Percentiles rank a stretch among this genome's conserved stretches.
Evolutionary conservation across 805 yeast genomes (phyloP).

Genomic region (Suhomyces canberraensis): DNA sequence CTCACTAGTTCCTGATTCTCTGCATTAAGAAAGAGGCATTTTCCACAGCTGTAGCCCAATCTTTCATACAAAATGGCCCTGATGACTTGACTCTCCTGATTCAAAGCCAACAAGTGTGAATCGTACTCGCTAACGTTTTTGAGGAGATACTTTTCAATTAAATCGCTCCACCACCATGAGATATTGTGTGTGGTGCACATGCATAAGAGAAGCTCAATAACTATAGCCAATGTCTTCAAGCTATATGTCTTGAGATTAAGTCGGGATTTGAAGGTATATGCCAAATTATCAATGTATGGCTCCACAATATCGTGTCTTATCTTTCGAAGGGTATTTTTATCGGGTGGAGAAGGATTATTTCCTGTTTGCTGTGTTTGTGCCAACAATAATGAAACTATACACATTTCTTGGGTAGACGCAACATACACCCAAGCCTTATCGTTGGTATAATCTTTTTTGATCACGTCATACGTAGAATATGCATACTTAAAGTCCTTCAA

Average conservation of each 20-base stretch:
- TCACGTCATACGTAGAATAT: constrained; percentile 74
- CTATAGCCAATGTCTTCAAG: constrained; percentile 60
- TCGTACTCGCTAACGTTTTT: constrained; percentile 45
- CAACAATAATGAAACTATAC: constrained; percentile 68
- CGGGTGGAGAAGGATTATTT: constrained; percentile 36
- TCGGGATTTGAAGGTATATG: constrained; percentile 72
- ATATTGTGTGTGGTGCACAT: constrained; percentile 39
- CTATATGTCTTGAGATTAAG: constrained; percentile 68
- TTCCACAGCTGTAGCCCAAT: constrained; percentile 47
- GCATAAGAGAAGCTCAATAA: constrained; percentile 66
- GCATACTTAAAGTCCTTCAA: constrained; percentile 86
- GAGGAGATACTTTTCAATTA: constrained; percentile 43
- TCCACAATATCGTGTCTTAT: constrained; percentile 52
- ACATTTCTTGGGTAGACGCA: constrained; percentile 88
- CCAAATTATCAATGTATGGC: constrained; percentile 66
- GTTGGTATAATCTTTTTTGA: constrained; percentile 70
- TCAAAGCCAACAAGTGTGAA: constrained; percentile 35
- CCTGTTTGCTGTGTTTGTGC: constrained; percentile 42
- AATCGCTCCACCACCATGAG: constrained; percentile 45
- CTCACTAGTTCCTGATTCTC: constrained; percentile 4
- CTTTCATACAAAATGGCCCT: constrained; percentile 43
- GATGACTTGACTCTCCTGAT: constrained; percentile 46
- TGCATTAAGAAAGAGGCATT: constrained; percentile 21
- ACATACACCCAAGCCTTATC: constrained; percentile 79
- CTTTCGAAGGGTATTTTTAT: constrained; percentile 42